Percentiles rank a stretch among this genome's conserved stretches.
These are phyloP conservation scores for Populus nigra DNA, from an alignment of 345 rosid species.

Conservation along the genomic window DNA sequence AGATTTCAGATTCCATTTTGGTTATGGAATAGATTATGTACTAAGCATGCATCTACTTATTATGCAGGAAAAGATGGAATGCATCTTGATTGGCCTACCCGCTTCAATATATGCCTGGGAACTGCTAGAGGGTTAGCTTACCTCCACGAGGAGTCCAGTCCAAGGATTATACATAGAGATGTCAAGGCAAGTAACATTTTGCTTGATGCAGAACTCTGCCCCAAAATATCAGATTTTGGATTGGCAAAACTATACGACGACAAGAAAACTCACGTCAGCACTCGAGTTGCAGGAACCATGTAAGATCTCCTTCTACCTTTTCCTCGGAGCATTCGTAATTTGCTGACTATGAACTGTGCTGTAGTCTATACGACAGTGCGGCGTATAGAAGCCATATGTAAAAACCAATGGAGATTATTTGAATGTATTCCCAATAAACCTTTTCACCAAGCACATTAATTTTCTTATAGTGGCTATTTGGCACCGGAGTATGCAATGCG, in stretches of 20 bases:
- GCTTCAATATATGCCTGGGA: constrained; percentile 38
- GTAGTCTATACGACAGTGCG: not conserved
- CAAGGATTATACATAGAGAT: constrained; percentile 46
- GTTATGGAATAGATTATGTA: not conserved
- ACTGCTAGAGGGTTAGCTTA: constrained; percentile 22
- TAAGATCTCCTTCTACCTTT: constrained; percentile 10
- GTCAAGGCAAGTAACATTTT: constrained; percentile 44
- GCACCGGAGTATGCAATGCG: constrained; percentile 78
- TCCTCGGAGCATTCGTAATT: no score
- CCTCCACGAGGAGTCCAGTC: constrained; percentile 43
- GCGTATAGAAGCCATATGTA: not conserved
- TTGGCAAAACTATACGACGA: constrained; percentile 40
- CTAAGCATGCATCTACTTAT: not conserved
- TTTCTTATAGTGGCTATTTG: constrained; percentile 47
- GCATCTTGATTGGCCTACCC: constrained; percentile 27
- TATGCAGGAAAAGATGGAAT: not conserved
- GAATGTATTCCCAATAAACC: not conserved
- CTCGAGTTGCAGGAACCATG: constrained; percentile 47
- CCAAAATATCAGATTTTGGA: constrained; percentile 46
- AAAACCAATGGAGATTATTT: not conserved
- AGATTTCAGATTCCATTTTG: constrained; percentile 7
- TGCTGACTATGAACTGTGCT: not conserved
- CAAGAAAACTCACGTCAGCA: constrained; percentile 44
- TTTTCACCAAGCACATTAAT: not conserved
- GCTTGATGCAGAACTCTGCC: constrained; percentile 26